Base-by-base conservation (phyloP, 768 basidiomycete species). In the Coprinopsis strossmayeri region DNA sequence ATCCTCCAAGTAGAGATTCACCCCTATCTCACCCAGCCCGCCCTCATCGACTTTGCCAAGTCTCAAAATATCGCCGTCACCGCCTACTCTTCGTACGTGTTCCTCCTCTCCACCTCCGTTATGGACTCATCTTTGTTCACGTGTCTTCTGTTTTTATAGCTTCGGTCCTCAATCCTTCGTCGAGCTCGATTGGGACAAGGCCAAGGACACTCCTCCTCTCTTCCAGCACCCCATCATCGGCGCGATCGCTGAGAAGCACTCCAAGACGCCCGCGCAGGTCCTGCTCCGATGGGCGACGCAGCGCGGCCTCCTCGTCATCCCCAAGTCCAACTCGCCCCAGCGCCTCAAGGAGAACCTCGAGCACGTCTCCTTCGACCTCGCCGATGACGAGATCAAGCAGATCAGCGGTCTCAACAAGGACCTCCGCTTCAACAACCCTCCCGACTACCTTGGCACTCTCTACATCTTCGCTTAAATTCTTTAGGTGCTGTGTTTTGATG, bases 271-370 rank as follows among this genome's bases (percentile, higher is more conserved):
- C 3, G 84, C 85, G 5, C 86, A 90, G 62, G 77, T 90, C 20
- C 66, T 90, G 32, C 74, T 91, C 46, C 76, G 86, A 55, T 91
- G 88, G 88, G 79, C 85, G 1, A 84, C 82, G 12, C 84, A 88
- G 58, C 80, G 79, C 30, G 81, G 77, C 9, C 72, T 89, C 51
- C 81, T 82, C 27, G 81, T 90, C 38, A 77, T 91, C 52, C 88
- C 88, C 39, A 91, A 91, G 71, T 77, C 73, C 43, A 79, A 78
- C 60, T 56, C 69, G 54, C 44, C 53, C 2, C 51, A 59, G 13
- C 72, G 83, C 23, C 64, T 84, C 45, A 57, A 59, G 15, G 64
- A 81, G 59, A 89, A 89, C 63, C 53, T 72, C 21, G 55, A 63
- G 18, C 64, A 58, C 45, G 57, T 59, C 35, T 57, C 59, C 49